A percentile compares a stretch with the other conserved stretches of the same genome.
phyloP scores from a whole-genome alignment of 2,329 filamentous ascomycete genomes.

The Seiridium unicorne region DNA sequence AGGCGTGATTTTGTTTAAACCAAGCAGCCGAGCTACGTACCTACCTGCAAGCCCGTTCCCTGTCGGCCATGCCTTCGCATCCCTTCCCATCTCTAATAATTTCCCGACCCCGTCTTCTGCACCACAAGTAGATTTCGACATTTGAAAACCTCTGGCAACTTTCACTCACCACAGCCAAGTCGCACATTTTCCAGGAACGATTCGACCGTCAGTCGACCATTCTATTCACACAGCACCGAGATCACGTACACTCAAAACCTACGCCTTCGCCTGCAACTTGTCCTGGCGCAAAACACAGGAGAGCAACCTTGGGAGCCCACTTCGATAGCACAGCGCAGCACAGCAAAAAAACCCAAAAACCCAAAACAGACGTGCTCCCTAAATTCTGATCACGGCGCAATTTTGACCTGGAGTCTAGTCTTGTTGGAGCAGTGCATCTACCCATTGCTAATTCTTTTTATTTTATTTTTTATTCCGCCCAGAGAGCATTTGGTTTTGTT shows the following conservation, averaged over 20 bases:
- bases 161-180: slow-evolving; percentile 3
- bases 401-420: not conserved
- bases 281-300: too few species aligned
- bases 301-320: too few species aligned
- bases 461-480: not conserved
- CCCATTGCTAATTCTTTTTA: not conserved
- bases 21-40: slow-evolving; percentile 10
- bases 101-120: slow-evolving; percentile 25
- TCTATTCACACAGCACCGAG: not conserved
- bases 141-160: slow-evolving; percentile 1
- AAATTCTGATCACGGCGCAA: not conserved
- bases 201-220: not conserved
- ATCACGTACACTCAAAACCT: not conserved
- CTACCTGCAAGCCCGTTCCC: slow-evolving; percentile 19
- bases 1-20: slow-evolving; percentile 5
- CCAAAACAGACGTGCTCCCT: not conserved
- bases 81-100: slow-evolving; percentile 27
- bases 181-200: not conserved
- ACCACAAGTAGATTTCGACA: slow-evolving; percentile 13
- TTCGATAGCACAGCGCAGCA: too few species aligned
- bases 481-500: not conserved
- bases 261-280: too few species aligned
- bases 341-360: not conserved
- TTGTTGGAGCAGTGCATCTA: not conserved
- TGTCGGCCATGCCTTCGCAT: slow-evolving; percentile 24